Conservation (phyloP, 495 filamentous ascomycete genomes). For the Podospora sp. region DNA sequence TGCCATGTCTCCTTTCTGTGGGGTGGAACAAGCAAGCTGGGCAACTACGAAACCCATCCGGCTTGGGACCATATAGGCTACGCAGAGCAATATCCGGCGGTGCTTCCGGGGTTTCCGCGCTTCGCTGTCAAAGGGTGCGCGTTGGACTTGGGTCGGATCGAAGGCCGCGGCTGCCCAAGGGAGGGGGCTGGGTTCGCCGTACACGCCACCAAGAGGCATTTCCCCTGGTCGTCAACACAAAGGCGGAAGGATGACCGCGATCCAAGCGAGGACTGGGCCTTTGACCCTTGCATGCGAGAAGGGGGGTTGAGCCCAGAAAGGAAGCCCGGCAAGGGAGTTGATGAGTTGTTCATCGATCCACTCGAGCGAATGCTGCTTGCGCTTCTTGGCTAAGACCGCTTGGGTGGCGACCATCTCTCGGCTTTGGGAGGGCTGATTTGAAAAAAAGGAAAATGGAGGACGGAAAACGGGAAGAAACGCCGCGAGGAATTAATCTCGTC, state of each 20-base stretch:
- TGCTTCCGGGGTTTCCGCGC: conserved; percentile 24
- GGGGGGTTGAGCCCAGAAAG: conserved; percentile 9
- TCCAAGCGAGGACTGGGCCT: conserved; percentile 4
- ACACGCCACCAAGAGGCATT: neutral
- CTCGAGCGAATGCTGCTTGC: neutral
- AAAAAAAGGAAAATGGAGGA: conserved; percentile 27
- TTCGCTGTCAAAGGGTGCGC: conserved; percentile 7
- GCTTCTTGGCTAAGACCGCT: conserved; percentile 11
- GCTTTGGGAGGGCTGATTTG: conserved; percentile 23
- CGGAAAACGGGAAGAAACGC: neutral
- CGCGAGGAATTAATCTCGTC: conserved; percentile 30
- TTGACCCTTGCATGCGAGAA: conserved; percentile 20
- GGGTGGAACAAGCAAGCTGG: conserved; percentile 30
- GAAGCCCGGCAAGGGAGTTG: conserved; percentile 10
- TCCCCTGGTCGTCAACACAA: conserved; percentile 5
- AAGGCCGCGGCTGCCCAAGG: conserved; percentile 6
- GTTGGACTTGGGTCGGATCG: conserved; percentile 19
- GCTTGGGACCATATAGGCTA: conserved; percentile 17
- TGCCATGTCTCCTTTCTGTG: conserved; percentile 30
- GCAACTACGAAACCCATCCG: conserved; percentile 20
- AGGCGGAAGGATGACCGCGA: neutral
- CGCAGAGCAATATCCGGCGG: conserved; percentile 26
- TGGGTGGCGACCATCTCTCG: neutral
- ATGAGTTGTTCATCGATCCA: conserved; percentile 18
- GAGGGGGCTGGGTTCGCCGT: conserved; percentile 1